Base-by-base conservation (phyloP, 805 yeast species). In the Kregervanrija delftensis region DNA sequence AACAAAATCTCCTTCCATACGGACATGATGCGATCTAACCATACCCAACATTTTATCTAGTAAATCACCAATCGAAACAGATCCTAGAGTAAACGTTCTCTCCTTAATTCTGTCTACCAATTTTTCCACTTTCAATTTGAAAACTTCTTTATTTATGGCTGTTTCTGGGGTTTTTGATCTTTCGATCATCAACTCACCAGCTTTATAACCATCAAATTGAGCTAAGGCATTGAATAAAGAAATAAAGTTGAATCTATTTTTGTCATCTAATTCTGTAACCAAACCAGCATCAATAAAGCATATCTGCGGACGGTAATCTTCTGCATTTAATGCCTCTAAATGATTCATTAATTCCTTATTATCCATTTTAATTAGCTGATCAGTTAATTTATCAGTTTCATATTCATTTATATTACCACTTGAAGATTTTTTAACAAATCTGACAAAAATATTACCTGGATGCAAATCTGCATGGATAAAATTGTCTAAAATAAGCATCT, bases 1-100 rank as follows among this genome's bases (percentile, higher is more conserved):
- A 37, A 93, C 81, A 59, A 93, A 93, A 63, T 93, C 99, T 6
- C 96, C 95, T 59, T 93, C 99, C 96, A 93, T 86, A 58, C 96
- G 74, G 16, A 93, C 99, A 63, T 93, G 99, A 63, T 93, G 99
- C 10, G 72, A 69, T 49, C 98, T 71, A 14, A 93, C 98, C 97
- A 93, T 89, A 3, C 81, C 71, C 47, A 93, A 72, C 73, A 91
- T 90, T 57, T 81, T 84, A 53, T 88, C 93, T 46, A 93, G 69
- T 46, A 93, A 68, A 56, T 90, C 97, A 4, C 98, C 97, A 50
- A 93, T 86, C 33, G 91, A 85, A 11, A 93, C 83, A 39, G 88
- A 85, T 0, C 98, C 98, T 42, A 93, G 68, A 1, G 97, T 86
- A 59, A 93, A 93, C 0, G 99, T 93, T 45, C 96, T 72, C 58